phyloP scores from a whole-genome alignment of 2,329 filamentous ascomycete genomes.

The Beauveria rudraprayagi region DNA sequence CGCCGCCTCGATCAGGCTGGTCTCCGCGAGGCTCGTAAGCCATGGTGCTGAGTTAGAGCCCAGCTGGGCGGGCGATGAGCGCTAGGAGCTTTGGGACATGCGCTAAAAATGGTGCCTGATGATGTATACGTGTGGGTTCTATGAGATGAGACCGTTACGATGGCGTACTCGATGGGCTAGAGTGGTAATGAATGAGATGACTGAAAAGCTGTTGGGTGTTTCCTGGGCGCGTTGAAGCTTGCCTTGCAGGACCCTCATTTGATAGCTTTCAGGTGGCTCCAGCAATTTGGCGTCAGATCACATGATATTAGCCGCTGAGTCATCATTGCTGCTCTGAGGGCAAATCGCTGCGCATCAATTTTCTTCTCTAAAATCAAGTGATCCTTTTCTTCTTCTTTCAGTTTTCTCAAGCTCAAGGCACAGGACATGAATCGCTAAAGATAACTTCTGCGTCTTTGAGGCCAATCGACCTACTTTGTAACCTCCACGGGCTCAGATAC shows the following conservation, averaged over 20 bases:
- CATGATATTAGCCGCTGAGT: not conserved
- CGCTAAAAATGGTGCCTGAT: not conserved
- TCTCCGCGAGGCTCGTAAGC: slow-evolving; percentile 48
- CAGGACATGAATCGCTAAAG: no score
- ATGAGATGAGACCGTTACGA: not conserved
- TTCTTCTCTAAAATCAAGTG: no score
- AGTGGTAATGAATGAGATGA: not conserved
- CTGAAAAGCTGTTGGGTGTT: not conserved
- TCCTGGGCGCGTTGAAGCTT: not conserved
- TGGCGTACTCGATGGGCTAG: not conserved
- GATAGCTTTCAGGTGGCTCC: not conserved
- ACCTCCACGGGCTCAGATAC: no score
- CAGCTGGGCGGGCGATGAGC: slow-evolving; percentile 9
- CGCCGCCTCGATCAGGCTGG: slow-evolving; percentile 32
- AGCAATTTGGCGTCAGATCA: not conserved
- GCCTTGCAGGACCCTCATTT: not conserved
- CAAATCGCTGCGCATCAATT: no score
- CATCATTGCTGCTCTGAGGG: not conserved
- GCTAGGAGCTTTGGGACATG: not conserved
- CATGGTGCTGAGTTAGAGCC: slow-evolving; percentile 27
- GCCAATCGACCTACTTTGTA: no score
- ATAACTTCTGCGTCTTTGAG: no score
- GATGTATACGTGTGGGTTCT: not conserved
- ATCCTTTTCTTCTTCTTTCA: no score
- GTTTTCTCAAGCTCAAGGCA: no score